Percentiles rank a stretch among this genome's conserved stretches.
These are phyloP conservation scores for Nannizziopsis barbatae DNA, from an alignment of 2,329 filamentous ascomycete species.

Conservation along the genomic window DNA sequence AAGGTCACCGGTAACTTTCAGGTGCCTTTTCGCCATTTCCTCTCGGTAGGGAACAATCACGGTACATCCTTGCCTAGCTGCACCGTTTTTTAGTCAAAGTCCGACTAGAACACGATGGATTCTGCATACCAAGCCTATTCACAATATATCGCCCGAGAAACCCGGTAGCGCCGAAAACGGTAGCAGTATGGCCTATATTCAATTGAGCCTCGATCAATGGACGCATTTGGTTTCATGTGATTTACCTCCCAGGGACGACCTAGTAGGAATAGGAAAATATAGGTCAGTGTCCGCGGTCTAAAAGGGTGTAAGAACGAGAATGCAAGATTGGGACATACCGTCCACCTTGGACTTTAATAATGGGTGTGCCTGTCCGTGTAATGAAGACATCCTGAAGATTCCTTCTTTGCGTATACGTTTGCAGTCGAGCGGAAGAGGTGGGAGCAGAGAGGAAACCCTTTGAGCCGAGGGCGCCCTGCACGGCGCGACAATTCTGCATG, in stretches of 20 bases:
- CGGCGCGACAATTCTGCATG: slow-evolving; percentile 38
- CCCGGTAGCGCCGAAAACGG: slow-evolving; percentile 94
- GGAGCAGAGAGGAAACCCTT: slow-evolving; percentile 29
- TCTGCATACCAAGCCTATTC: slow-evolving; percentile 65
- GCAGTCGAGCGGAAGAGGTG: slow-evolving; percentile 20
- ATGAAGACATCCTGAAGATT: slow-evolving; percentile 73
- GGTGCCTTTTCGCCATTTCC: slow-evolving; percentile 93
- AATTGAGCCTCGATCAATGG: slow-evolving; percentile 21
- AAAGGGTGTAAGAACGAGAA: neutral
- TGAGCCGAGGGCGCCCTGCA: slow-evolving; percentile 33
- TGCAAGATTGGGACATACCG: slow-evolving; percentile 48
- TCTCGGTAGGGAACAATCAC: slow-evolving; percentile 90
- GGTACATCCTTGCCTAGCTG: slow-evolving; percentile 85
- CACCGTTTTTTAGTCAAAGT: slow-evolving; percentile 26
- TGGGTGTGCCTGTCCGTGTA: slow-evolving; percentile 90
- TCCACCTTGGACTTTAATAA: slow-evolving; percentile 78
- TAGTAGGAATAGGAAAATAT: slow-evolving; percentile 29
- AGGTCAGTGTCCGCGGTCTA: slow-evolving; percentile 9
- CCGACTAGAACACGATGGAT: neutral
- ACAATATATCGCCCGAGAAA: slow-evolving; percentile 96
- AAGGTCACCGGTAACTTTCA: slow-evolving; percentile 92
- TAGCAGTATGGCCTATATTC: slow-evolving; percentile 73
- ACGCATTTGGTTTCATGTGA: slow-evolving; percentile 11
- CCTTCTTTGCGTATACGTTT: slow-evolving; percentile 37
- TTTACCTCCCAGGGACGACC: slow-evolving; percentile 76